Evolutionary conservation across 139 green algal genomes (phyloP).

Genomic region (Picochlorum sp.): DNA sequence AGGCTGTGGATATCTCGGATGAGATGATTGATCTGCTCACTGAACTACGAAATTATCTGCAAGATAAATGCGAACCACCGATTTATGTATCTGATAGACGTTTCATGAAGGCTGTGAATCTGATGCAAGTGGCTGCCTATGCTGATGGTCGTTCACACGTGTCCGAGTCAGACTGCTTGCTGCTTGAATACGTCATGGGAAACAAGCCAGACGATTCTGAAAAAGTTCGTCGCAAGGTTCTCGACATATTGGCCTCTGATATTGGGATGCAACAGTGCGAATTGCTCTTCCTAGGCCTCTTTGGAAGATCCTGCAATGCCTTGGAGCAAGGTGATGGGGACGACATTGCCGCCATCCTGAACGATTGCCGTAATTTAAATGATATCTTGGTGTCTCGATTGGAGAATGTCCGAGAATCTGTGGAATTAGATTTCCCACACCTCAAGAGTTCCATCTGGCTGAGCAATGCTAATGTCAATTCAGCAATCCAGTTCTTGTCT

Average conservation of each 20-base stretch:
- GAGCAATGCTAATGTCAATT: conserved; percentile 44
- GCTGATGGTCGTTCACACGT: conserved; percentile 57
- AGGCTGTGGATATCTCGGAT: conserved; percentile 48
- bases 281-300: conserved; percentile 32
- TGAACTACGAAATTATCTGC: conserved; percentile 61
- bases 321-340: conserved; percentile 29
- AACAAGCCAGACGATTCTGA: conserved; percentile 59
- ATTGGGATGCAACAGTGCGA: conserved; percentile 61
- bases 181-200: conserved; percentile 86
- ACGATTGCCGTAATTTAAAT: too few species aligned
- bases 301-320: conserved; percentile 48
- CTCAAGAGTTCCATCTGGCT: conserved; percentile 64
- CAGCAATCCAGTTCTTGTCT: conserved; percentile 62
- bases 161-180: conserved; percentile 69
- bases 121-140: conserved; percentile 71
- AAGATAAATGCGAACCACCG: conserved; percentile 69
- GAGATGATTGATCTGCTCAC: conserved; percentile 66
- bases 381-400: conserved; percentile 16
- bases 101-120: conserved; percentile 51
- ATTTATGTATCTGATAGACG: conserved; percentile 64
- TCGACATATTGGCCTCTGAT: conserved; percentile 57
- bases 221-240: conserved; percentile 71
- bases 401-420: not conserved
- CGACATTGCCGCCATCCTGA: conserved; percentile 4
- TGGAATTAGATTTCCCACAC: conserved; percentile 59